phyloP scores from a whole-genome alignment of 768 basidiomycete species.

The Pleurotus eryngii region DNA sequence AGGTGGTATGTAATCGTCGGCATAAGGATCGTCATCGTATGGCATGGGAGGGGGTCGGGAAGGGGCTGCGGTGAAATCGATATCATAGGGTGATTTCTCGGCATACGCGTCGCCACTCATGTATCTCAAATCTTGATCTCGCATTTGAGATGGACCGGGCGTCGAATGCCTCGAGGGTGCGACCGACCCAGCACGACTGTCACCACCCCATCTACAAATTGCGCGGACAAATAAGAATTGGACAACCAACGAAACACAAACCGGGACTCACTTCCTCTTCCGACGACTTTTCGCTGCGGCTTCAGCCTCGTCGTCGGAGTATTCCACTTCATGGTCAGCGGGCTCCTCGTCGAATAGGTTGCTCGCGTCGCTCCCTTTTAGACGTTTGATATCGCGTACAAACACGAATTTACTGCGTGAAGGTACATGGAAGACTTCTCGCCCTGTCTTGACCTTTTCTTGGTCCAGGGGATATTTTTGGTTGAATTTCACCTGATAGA shows the following conservation, averaged over 20 bases:
- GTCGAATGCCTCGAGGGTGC: slow-evolving; percentile 55
- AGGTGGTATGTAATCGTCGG: slow-evolving; percentile 36
- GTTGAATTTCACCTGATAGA: slow-evolving; percentile 86
- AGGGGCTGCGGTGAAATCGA: slow-evolving; percentile 52
- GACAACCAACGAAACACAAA: neutral
- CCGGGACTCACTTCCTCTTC: slow-evolving; percentile 52
- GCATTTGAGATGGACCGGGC: slow-evolving; percentile 49
- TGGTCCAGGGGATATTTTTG: slow-evolving; percentile 58
- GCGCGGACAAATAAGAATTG: slow-evolving; percentile 2
- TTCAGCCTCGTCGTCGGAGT: slow-evolving; percentile 94
- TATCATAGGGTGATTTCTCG: slow-evolving; percentile 65
- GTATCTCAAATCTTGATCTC: slow-evolving; percentile 51
- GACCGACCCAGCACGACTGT: slow-evolving; percentile 46
- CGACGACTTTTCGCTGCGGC: slow-evolving; percentile 60
- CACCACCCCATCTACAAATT: slow-evolving; percentile 41
- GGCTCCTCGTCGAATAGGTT: slow-evolving; percentile 95
- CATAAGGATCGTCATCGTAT: slow-evolving; percentile 74
- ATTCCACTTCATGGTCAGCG: slow-evolving; percentile 85
- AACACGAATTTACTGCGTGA: slow-evolving; percentile 82
- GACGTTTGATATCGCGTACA: slow-evolving; percentile 59
- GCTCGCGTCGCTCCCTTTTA: slow-evolving; percentile 91
- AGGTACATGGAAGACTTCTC: slow-evolving; percentile 81
- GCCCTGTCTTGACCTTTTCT: slow-evolving; percentile 49
- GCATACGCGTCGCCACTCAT: slow-evolving; percentile 62
- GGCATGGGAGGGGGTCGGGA: slow-evolving; percentile 67